A percentile compares a stretch with the other conserved stretches of the same genome.
phyloP scores from a whole-genome alignment of 2,329 filamentous ascomycete genomes.

The Dactylellina cionopaga region DNA sequence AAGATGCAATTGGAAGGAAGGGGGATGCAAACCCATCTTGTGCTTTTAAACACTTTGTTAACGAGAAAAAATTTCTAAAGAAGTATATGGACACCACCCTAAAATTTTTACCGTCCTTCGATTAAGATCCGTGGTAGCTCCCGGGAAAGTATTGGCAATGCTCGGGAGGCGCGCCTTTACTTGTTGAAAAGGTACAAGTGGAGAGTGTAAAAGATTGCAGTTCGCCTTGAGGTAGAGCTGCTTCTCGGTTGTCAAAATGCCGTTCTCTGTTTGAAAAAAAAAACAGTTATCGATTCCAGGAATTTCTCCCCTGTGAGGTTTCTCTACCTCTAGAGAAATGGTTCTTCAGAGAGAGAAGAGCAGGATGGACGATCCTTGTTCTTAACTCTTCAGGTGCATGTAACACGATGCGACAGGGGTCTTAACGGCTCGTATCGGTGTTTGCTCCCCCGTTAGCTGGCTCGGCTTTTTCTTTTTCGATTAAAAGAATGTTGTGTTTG shows the following conservation, averaged over 20 bases:
- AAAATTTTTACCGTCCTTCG: slow-evolving; percentile 37
- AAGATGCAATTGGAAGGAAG: slow-evolving; percentile 51
- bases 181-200: slow-evolving; percentile 18
- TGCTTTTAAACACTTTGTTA: slow-evolving; percentile 51
- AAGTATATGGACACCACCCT: slow-evolving; percentile 50
- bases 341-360: slow-evolving; percentile 31
- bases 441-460: slow-evolving; percentile 35
- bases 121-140: slow-evolving; percentile 39
- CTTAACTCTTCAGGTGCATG: slow-evolving; percentile 47
- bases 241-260: slow-evolving; percentile 43
- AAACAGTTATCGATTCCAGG: slow-evolving; percentile 15
- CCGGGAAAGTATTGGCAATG: slow-evolving; percentile 34
- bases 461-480: slow-evolving; percentile 44
- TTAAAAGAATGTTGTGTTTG: slow-evolving; percentile 29
- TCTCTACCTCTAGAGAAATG: slow-evolving; percentile 37
- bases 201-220: slow-evolving; percentile 14
- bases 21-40: slow-evolving; percentile 52
- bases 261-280: slow-evolving; percentile 29
- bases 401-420: slow-evolving; percentile 53
- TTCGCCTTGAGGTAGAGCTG: slow-evolving; percentile 22
- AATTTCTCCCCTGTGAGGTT: slow-evolving; percentile 24
- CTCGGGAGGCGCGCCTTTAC: slow-evolving; percentile 41
- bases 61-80: slow-evolving; percentile 22
- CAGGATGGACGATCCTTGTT: slow-evolving; percentile 47
- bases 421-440: slow-evolving; percentile 50